These are phyloP conservation scores for Phytophthora sansomeana DNA, from an alignment of 352 stramenopile genomes.

Conservation along the genomic window DNA sequence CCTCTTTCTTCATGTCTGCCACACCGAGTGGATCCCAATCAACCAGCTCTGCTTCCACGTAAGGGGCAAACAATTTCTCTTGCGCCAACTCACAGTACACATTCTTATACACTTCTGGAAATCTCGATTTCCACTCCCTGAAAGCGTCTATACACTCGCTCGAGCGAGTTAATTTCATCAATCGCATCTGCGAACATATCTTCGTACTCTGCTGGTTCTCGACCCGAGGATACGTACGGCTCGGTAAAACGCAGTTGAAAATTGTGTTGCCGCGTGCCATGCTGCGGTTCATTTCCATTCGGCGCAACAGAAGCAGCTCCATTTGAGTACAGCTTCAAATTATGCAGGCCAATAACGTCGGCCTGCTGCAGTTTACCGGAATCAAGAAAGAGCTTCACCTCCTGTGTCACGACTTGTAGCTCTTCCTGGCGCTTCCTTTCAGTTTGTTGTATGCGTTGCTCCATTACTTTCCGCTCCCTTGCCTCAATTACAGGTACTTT, in stretches of 20 bases:
- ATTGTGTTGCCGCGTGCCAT: conserved; percentile 12
- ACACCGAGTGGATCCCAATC: conserved; percentile 70
- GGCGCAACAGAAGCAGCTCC: conserved; percentile 1
- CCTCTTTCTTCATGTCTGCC: conserved; percentile 18
- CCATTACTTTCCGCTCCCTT: conserved; percentile 48
- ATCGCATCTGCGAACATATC: conserved; percentile 72
- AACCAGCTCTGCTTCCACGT: conserved; percentile 69
- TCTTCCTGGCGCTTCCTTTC: conserved; percentile 27
- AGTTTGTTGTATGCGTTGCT: conserved; percentile 27
- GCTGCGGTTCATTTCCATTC: conserved; percentile 4
- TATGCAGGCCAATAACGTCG: conserved; percentile 25
- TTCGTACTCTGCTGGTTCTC: conserved; percentile 7
- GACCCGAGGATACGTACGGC: conserved; percentile 21
- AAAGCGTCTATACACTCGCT: conserved; percentile 66
- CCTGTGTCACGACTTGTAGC: conserved; percentile 10
- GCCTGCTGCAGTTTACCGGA: conserved; percentile 25
- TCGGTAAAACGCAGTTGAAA: conserved; percentile 42
- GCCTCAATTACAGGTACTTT: conserved; percentile 61
- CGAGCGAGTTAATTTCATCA: conserved; percentile 73
- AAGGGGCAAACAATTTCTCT: conserved; percentile 69
- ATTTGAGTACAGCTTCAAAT: conserved; percentile 19
- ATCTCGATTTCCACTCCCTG: conserved; percentile 78
- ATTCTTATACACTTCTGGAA: conserved; percentile 73
- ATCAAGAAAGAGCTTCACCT: conserved; percentile 23
- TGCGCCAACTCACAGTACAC: conserved; percentile 68